Base-by-base conservation (phyloP, 495 filamentous ascomycete genomes). In the Penicillium angulare region DNA sequence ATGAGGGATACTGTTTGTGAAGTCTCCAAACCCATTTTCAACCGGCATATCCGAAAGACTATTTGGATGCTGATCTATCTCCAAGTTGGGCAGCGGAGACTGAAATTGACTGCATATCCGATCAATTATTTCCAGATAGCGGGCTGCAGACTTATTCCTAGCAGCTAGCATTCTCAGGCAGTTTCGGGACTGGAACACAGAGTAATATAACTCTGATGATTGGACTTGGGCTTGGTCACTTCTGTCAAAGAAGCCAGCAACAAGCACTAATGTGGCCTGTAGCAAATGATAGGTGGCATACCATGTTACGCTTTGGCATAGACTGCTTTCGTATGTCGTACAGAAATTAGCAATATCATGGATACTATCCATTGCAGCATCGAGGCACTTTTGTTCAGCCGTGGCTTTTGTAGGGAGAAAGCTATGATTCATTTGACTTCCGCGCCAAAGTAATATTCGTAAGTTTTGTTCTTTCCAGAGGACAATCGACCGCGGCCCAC, bases 381-480 rank as follows among this genome's bases (percentile, higher is more conserved):
- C 21, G 5, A 42, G 24, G 39, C 38, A 50, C 27, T 33, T 42
- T 2, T 43, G 27, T 10, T 50, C 36, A 6, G 47, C 47, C 5
- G 16, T 26, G 2, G 33, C 15, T 32, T 40, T 32, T 1, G 24
- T 43, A 23, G 47, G 27, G 0, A 43, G 38, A 6, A 43, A 43
- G n/a, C 20, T 43, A 27, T 43, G 38, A 8, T 34, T 18, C 21
- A 16, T 42, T 17, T 65, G 58, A 33, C 50, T 65, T 16, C 57
- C 58, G 49, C 61, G 58, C 59, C 62, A 65, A 0, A 61, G 49
- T 49, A 65, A 18, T 34, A 62, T 62, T 13, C 62, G 62, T 3
- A 61, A 18, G 23, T 65, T 65, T 18, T 65, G 56, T 24, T 65
- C 59, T 49, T 65, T 65, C 59, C 58, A 62, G 6, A 36, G 0